Evolutionary conservation across 2,329 filamentous ascomycete genomes (phyloP), one percentile per base, ranked within the genome.

Genomic region (Chaetomiaceae sp.): DNA sequence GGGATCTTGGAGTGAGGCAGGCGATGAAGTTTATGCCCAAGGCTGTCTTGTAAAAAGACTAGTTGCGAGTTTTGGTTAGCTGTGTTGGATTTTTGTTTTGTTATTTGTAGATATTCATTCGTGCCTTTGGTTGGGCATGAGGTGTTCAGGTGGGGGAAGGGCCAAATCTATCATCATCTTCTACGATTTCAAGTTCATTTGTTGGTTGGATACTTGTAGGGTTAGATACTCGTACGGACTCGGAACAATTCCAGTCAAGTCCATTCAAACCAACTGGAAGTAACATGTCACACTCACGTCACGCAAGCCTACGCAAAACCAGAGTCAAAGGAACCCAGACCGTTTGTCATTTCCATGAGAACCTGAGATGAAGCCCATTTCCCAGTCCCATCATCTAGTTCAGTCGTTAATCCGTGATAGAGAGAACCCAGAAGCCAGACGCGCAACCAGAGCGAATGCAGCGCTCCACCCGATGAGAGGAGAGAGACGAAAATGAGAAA

Each of bases 1-100:
- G 79, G 5, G 89, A 95, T 69, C 67, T 95, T 48, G 89, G 88
- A 8, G 88, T 95, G 1, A 76, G 88, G 57, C 89, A 95, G 70
- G 89, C 89, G 19, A 83, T 93, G 75, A 87, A 85, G 68, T 78
- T 81, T 58, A 91, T 95, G 75, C 89, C 89, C 25, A 92, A 92
- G 72, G 81, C 86, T 21, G 89, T 87, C 78, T 66, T 95, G 66
- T 93, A 82, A 60, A 40, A 3, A 7, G 30, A n/a, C 30, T 5
- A 33, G 10, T 12, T 8, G 7, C 12, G 30, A n/a, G 30, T 4
- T 12, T 17, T n/a, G n/a, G n/a, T 27, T 6, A 27, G 12, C 6
- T 12, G 25, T 5, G 25, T 27, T 27, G 25, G 30, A 12, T 12
- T 33, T 8, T 12, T 12, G 30, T 7, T 12, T 33, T 12, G 30